Base-by-base conservation (phyloP, 2,329 filamentous ascomycete species). In the Fusarium domesticum region DNA sequence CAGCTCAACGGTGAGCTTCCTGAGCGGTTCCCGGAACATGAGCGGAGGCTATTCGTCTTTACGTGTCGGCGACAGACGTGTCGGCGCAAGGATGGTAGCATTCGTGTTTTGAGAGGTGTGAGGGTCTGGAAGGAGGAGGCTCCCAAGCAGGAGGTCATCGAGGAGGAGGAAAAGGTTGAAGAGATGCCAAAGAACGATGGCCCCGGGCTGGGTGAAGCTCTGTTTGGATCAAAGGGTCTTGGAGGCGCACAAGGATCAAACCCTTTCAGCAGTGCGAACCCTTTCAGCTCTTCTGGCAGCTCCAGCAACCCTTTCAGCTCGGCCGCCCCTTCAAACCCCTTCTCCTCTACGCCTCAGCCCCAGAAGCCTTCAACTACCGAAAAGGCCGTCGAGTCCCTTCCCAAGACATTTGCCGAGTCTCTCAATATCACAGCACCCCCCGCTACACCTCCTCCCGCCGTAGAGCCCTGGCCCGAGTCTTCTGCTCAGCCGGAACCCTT, bases 1-100 rank as follows among this genome's bases (percentile, higher is more conserved):
- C 90, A 98, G 67, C 78, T 98, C 19, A 89, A 98, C 67, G 91
- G 83, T 59, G 90, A 96, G 64, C 77, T 97, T 4, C 91, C 90
- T 12, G 86, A 92, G 43, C 78, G 82, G 37, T 96, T 96, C 61
- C 87, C 90, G 2, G 83, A 84, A 43, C 89, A 97, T 67, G 89
- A 96, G 61, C 78, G 93, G 56, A 81, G 92, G 50, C 65, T 98
- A 15, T 97, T 96, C 62, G 75, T 98, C 11, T 90, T 95, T 65
- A 80, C 80, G 15, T 98, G 93, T 67, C 79, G 83, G 47, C 78
- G 81, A 54, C 88, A 87, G 65, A 74, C 81, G 10, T 98, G 93
- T 64, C 81, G 87, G 59, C 78, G 91, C 51, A 92, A 89, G 60
- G 78, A 84, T 16, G 93, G 93, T 2, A 92, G 87, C 63, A 77